These are phyloP conservation scores for Tuctoria greenei DNA, from an alignment of 176 grass and related monocot species.

Conservation along the genomic window DNA sequence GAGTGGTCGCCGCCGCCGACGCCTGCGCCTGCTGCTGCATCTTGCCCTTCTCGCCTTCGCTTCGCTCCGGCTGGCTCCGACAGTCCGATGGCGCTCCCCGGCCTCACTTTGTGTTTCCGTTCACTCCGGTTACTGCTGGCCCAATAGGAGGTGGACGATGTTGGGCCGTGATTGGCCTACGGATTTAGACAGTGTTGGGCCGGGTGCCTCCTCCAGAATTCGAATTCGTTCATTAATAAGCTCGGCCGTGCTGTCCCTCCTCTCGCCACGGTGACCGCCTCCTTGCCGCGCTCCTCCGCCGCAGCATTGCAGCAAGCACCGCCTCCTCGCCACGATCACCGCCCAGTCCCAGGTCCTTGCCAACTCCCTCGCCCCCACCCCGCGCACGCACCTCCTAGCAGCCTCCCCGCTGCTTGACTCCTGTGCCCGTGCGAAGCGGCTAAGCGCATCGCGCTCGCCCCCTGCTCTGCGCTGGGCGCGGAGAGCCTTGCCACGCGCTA, in stretches of 20 bases:
- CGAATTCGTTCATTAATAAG: background rate
- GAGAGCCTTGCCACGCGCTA: constrained; percentile 46
- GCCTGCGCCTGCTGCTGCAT: constrained; percentile 54
- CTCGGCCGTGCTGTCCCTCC: constrained; percentile 22
- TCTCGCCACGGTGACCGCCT: constrained; percentile 17
- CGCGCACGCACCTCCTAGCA: constrained; percentile 36
- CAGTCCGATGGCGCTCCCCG: background rate
- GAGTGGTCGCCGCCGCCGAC: constrained; percentile 17
- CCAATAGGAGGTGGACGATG: background rate
- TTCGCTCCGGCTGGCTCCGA: background rate
- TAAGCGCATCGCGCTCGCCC: constrained; percentile 22
- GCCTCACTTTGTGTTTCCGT: background rate
- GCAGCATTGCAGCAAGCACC: constrained; percentile 33
- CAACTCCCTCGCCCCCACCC: constrained; percentile 40
- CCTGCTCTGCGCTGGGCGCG: constrained; percentile 25
- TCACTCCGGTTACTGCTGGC: background rate
- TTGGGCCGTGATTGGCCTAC: background rate
- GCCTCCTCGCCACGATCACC: constrained; percentile 36
- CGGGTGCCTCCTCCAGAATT: background rate
- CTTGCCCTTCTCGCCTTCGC: background rate
- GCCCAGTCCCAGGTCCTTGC: constrained; percentile 40
- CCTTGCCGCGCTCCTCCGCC: constrained; percentile 41
- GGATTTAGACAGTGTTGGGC: background rate
- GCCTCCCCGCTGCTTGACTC: constrained; percentile 35
- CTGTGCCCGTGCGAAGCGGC: constrained; percentile 25